phyloP scores from a whole-genome alignment of 1,284 basidiomycete genomes.

The Ceratobasidium sp. region DNA sequence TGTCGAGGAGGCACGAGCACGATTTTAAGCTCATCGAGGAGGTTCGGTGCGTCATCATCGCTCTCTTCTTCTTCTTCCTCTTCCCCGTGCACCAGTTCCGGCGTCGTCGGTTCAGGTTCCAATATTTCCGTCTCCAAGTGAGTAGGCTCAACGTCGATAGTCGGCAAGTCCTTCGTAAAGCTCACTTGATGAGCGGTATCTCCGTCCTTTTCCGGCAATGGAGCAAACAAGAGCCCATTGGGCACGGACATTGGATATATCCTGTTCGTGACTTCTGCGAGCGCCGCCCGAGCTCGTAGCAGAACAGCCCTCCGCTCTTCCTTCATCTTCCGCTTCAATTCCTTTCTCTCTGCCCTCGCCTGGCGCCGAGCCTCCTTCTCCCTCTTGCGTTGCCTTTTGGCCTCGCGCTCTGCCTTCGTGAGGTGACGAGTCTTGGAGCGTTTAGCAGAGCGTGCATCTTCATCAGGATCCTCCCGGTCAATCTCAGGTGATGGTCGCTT shows the following conservation, averaged over 20 bases:
- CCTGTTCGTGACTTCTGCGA: conserved; percentile 25
- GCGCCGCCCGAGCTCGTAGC: not conserved
- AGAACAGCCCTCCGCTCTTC: conserved; percentile 5
- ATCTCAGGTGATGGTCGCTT: conserved; percentile 4
- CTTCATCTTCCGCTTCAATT: conserved; percentile 7
- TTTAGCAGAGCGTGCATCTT: not conserved
- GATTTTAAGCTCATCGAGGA: conserved; percentile 27
- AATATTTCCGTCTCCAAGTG: not conserved
- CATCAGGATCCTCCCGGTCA: not conserved
- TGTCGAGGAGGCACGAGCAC: conserved; percentile 35
- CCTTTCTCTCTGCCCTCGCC: conserved; percentile 17
- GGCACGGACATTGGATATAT: not conserved
- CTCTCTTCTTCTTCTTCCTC: conserved; percentile 13
- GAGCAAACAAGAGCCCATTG: not conserved
- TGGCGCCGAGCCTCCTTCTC: conserved; percentile 18
- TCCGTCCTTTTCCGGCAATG: not conserved
- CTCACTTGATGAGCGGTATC: conserved; percentile 2
- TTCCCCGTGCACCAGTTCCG: not conserved
- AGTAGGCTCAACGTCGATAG: not conserved
- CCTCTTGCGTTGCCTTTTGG: not conserved
- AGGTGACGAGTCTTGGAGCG: conserved; percentile 13
- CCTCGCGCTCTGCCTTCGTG: conserved; percentile 20
- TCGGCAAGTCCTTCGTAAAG: not conserved
- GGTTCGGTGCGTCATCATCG: not conserved
- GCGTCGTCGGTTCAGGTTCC: not conserved